phyloP scores from a whole-genome alignment of 1,284 basidiomycete genomes.

The Trametes polyzona region DNA sequence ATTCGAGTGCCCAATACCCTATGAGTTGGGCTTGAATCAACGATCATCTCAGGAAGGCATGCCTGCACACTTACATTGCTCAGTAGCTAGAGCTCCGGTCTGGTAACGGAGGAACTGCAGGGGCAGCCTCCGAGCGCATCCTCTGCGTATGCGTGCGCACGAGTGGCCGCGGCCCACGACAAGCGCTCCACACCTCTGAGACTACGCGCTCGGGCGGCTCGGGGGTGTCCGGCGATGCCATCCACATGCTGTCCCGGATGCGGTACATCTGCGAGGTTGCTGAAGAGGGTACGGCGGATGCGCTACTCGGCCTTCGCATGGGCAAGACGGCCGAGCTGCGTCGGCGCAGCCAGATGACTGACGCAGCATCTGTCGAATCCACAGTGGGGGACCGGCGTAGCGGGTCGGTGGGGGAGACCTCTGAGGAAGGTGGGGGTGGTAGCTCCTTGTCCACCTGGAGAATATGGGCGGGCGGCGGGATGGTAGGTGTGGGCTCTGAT shows the following conservation, averaged over 20 bases:
- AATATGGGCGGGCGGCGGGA: neutral
- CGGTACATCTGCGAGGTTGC: neutral
- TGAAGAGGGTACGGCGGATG: conserved; percentile 15
- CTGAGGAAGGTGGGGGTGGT: neutral
- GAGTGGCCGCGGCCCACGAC: too few relatives aligned
- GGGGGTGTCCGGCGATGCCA: neutral
- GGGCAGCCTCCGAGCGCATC: too few relatives aligned
- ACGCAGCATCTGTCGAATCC: conserved; percentile 6
- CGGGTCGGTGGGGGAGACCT: neutral
- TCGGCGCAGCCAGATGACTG: conserved; percentile 15
- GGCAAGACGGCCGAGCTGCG: conserved; percentile 1
- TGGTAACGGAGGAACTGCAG: too few relatives aligned
- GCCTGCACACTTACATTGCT: too few relatives aligned
- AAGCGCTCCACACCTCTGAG: too few relatives aligned
- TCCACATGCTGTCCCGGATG: neutral
- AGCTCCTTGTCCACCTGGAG: conserved; percentile 4
- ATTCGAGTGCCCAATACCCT: too few relatives aligned
- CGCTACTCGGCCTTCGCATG: neutral
- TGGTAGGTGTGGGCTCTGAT: neutral
- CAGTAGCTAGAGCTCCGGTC: too few relatives aligned
- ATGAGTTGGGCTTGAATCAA: too few relatives aligned
- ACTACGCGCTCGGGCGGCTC: too few relatives aligned
- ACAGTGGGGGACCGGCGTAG: neutral
- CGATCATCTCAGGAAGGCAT: too few relatives aligned
- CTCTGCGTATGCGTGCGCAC: too few relatives aligned